These are phyloP conservation scores for Cutaneotrichosporon spelunceum DNA, from an alignment of 1,284 basidiomycete genomes.

Conservation along the genomic window DNA sequence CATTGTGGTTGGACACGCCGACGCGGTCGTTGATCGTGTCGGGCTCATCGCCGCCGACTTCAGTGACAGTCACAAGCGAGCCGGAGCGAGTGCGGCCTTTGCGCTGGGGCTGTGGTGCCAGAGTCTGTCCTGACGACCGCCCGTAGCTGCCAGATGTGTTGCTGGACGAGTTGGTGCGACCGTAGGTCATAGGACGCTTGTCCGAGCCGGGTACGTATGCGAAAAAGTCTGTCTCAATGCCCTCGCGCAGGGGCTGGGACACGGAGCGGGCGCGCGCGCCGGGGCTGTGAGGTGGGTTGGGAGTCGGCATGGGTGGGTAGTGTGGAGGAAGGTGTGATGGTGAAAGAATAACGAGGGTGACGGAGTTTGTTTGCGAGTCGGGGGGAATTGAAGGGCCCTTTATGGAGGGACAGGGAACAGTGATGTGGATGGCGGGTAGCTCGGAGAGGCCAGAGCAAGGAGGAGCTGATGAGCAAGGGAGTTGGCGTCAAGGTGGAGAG, in stretches of 20 bases:
- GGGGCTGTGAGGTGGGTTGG: conserved; percentile 36
- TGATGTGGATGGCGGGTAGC: conserved; percentile 1
- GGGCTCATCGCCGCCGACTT: conserved; percentile 70
- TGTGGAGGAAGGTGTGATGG: not conserved
- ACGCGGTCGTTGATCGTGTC: conserved; percentile 74
- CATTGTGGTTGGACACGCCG: conserved; percentile 82
- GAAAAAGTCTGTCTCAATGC: conserved; percentile 33
- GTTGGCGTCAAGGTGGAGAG: not conserved
- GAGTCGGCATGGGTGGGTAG: conserved; percentile 26
- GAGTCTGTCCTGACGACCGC: conserved; percentile 5
- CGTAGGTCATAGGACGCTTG: conserved; percentile 12
- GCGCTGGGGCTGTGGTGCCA: not conserved
- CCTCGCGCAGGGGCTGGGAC: conserved; percentile 47
- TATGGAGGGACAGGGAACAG: not conserved
- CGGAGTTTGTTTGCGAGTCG: not conserved
- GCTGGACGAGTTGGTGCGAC: conserved; percentile 15
- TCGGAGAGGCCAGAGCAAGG: not conserved
- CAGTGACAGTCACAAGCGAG: conserved; percentile 75
- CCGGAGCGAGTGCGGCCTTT: conserved; percentile 24
- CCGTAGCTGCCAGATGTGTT: conserved; percentile 12
- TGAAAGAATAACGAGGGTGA: not conserved
- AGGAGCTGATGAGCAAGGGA: not conserved
- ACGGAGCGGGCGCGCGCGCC: conserved; percentile 42
- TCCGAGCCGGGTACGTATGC: conserved; percentile 10
- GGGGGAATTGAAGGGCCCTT: not conserved